Evolutionary conservation across 2,329 filamentous ascomycete species (phyloP).

Genomic region (Xylaria sp.): DNA sequence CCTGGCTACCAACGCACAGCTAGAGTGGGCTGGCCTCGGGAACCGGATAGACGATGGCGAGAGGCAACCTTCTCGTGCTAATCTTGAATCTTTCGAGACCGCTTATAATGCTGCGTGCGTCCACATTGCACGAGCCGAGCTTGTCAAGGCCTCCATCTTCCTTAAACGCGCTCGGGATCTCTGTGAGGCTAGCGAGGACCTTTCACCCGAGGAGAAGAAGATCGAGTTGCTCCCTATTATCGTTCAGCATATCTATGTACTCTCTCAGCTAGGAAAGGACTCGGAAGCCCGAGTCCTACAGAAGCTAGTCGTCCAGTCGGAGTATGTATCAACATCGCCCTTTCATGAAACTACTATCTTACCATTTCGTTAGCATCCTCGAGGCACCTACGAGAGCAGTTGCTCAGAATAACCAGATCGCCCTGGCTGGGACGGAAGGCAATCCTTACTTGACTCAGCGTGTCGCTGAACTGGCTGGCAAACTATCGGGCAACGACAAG

Average conservation of each 20-base stretch:
- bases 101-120: slow-evolving; percentile 84
- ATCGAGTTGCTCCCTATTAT: slow-evolving; percentile 79
- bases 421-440: slow-evolving; percentile 54
- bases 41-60: slow-evolving; percentile 62
- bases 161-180: slow-evolving; percentile 76
- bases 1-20: slow-evolving; percentile 77
- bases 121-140: slow-evolving; percentile 75
- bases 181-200: slow-evolving; percentile 78
- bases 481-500: slow-evolving; percentile 67
- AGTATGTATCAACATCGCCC: slow-evolving; percentile 56
- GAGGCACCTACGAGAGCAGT: slow-evolving; percentile 75
- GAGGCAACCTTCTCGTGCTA: slow-evolving; percentile 67
- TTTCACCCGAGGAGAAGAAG: slow-evolving; percentile 78
- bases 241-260: slow-evolving; percentile 79
- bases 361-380: slow-evolving; percentile 61
- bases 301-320: slow-evolving; percentile 67
- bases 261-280: slow-evolving; percentile 72
- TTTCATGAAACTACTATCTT: slow-evolving; percentile 25
- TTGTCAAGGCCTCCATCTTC: slow-evolving; percentile 72
- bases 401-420: slow-evolving; percentile 71
- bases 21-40: slow-evolving; percentile 73
- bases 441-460: slow-evolving; percentile 79
- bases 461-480: slow-evolving; percentile 65
- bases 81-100: slow-evolving; percentile 81
- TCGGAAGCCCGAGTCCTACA: slow-evolving; percentile 74